Evolutionary conservation across 768 basidiomycete genomes (phyloP).

Genomic region (Kwoniella sp.): DNA sequence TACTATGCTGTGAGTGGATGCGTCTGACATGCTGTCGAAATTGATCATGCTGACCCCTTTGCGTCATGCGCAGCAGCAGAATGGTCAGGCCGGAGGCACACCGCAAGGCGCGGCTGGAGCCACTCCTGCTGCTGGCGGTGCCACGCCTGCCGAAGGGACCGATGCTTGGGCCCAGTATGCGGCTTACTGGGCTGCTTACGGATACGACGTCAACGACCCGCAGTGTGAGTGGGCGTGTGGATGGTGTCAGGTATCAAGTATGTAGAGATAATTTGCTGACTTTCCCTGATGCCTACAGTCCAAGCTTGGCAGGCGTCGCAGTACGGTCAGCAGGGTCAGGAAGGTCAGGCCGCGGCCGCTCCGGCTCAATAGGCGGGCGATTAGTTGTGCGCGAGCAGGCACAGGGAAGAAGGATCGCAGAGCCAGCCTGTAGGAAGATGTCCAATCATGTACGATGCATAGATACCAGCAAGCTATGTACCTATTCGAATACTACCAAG

Average conservation of each 20-base stretch:
- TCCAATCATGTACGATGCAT: not conserved
- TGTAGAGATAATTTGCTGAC: no score
- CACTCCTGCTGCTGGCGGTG: constrained; percentile 23
- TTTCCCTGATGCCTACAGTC: constrained; percentile 23
- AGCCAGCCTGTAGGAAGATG: no score
- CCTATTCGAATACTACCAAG: not conserved
- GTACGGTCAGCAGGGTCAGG: constrained; percentile 34
- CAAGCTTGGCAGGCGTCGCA: constrained; percentile 47
- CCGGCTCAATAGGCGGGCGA: constrained; percentile 6
- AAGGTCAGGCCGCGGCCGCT: constrained; percentile 15
- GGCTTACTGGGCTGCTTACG: constrained; percentile 48
- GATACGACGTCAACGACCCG: constrained; percentile 49
- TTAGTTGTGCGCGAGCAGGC: no score
- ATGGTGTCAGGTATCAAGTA: no score
- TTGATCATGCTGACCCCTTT: no score
- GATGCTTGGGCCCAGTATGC: constrained; percentile 44
- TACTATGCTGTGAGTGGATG: constrained; percentile 35
- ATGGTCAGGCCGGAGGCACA: constrained; percentile 22
- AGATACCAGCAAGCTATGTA: not conserved
- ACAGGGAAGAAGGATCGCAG: no score
- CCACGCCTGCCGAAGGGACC: constrained; percentile 31
- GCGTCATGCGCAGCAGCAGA: constrained; percentile 23
- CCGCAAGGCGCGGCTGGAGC: constrained; percentile 14
- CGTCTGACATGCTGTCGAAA: no score
- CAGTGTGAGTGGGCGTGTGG: constrained; percentile 47